A percentile compares a stretch with the other conserved stretches of the same genome.
Evolutionary conservation across 2,329 filamentous ascomycete genomes (phyloP).

Genomic region (Venturia oleaginea): DNA sequence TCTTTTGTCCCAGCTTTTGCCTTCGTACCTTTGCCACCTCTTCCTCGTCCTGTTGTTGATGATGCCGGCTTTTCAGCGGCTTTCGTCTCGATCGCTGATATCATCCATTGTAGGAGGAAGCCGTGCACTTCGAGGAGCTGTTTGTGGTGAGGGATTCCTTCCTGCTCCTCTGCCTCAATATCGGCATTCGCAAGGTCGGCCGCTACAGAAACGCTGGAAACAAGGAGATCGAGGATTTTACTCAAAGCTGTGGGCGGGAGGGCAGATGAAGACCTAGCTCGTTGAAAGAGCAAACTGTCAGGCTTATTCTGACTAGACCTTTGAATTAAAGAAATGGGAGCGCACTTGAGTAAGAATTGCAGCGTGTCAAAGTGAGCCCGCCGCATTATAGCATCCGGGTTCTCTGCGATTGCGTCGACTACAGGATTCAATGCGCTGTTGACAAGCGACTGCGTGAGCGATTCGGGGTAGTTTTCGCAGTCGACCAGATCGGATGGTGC

Average conservation of each 20-base stretch:
- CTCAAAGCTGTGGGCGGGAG: conserved; percentile 76
- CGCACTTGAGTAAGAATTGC: conserved; percentile 95
- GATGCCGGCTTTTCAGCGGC: conserved; percentile 79
- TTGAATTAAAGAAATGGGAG: conserved; percentile 40
- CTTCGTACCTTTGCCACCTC: conserved; percentile 68
- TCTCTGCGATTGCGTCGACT: conserved; percentile 84
- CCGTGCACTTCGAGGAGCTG: conserved; percentile 87
- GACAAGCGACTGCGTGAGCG: conserved; percentile 67
- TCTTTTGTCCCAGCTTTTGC: conserved; percentile 64
- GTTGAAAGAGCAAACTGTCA: conserved; percentile 52
- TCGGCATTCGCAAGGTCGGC: conserved; percentile 79
- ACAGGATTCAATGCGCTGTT: conserved; percentile 86
- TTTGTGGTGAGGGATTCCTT: conserved; percentile 78
- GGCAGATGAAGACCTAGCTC: conserved; percentile 68
- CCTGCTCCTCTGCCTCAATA: conserved; percentile 85
- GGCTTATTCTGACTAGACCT: conserved; percentile 23
- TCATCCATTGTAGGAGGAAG: conserved; percentile 90
- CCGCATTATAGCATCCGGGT: conserved; percentile 76
- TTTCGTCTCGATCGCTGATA: conserved; percentile 89
- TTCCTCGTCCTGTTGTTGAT: conserved; percentile 58
- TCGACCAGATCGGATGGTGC: conserved; percentile 76
- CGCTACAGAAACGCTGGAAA: conserved; percentile 76
- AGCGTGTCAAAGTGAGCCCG: conserved; percentile 79
- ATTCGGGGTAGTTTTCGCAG: conserved; percentile 85
- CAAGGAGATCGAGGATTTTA: conserved; percentile 86